Conservation (phyloP, 805 yeast species). For the Tetrapisispora iriomotensis region DNA sequence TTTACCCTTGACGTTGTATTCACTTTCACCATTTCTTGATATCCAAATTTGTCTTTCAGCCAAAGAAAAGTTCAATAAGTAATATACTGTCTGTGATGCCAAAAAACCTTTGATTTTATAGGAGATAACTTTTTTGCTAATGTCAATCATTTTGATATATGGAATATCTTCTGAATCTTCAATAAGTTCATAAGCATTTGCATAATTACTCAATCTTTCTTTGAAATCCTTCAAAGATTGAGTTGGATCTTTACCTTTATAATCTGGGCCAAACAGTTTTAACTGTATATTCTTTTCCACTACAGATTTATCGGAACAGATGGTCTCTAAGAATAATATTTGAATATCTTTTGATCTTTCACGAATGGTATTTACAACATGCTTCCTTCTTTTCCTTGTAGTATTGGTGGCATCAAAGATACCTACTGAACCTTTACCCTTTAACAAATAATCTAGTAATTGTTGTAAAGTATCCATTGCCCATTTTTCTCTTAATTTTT, state of each 20-base stretch:
- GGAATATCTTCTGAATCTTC: slow-evolving; percentile 69
- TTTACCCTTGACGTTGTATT: slow-evolving; percentile 72
- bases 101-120: slow-evolving; percentile 81
- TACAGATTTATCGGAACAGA: slow-evolving; percentile 70
- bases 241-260: slow-evolving; percentile 72
- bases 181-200: slow-evolving; percentile 81
- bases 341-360: slow-evolving; percentile 55
- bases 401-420: slow-evolving; percentile 82
- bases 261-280: slow-evolving; percentile 89
- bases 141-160: slow-evolving; percentile 92
- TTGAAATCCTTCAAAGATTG: slow-evolving; percentile 73
- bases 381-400: slow-evolving; percentile 52
- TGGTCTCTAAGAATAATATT: slow-evolving; percentile 75
- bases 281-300: slow-evolving; percentile 77
- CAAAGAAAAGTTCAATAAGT: slow-evolving; percentile 77
- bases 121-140: slow-evolving; percentile 87
- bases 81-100: slow-evolving; percentile 88
- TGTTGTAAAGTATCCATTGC: slow-evolving; percentile 89
- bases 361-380: slow-evolving; percentile 48
- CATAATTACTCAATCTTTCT: slow-evolving; percentile 72
- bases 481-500: slow-evolving; percentile 78
- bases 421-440: slow-evolving; percentile 84
- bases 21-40: slow-evolving; percentile 88
- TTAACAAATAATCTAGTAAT: slow-evolving; percentile 66
- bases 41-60: slow-evolving; percentile 89